phyloP scores from a whole-genome alignment of 2,329 filamentous ascomycete species.

The Trichophyton benhamiae region DNA sequence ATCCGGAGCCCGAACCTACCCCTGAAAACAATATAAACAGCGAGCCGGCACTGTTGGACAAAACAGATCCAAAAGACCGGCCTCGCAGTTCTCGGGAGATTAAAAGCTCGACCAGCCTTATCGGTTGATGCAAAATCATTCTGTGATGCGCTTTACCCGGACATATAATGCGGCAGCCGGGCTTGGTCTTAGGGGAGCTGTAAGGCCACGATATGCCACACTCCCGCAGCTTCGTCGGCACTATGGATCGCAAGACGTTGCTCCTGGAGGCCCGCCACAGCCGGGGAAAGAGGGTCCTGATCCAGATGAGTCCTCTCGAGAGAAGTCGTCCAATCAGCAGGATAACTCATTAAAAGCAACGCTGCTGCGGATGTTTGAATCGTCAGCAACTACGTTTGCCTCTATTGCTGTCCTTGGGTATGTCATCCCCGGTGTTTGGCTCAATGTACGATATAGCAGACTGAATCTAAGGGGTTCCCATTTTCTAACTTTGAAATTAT shows the following conservation, averaged over 20 bases:
- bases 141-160: constrained; percentile 8
- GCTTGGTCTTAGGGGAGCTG: constrained; percentile 5
- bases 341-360: constrained; percentile 28
- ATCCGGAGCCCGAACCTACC: background rate
- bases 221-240: constrained; percentile 6
- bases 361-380: constrained; percentile 55
- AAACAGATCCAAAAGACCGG: background rate
- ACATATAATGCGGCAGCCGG: constrained; percentile 2
- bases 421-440: constrained; percentile 37
- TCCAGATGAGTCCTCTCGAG: constrained; percentile 21
- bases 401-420: constrained; percentile 58
- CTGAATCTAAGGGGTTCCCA: background rate
- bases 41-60: background rate
- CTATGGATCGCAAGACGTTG: constrained; percentile 12
- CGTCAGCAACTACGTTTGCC: constrained; percentile 62
- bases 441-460: background rate
- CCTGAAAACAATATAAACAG: background rate
- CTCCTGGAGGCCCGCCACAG: constrained; percentile 10
- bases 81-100: background rate
- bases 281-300: constrained; percentile 15
- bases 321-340: constrained; percentile 11
- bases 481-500: constrained; percentile 10
- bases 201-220: constrained; percentile 6
- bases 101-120: background rate
- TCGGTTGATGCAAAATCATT: background rate